Base-by-base conservation (phyloP, 2,329 filamentous ascomycete genomes). In the Cyclaneusma minus region DNA sequence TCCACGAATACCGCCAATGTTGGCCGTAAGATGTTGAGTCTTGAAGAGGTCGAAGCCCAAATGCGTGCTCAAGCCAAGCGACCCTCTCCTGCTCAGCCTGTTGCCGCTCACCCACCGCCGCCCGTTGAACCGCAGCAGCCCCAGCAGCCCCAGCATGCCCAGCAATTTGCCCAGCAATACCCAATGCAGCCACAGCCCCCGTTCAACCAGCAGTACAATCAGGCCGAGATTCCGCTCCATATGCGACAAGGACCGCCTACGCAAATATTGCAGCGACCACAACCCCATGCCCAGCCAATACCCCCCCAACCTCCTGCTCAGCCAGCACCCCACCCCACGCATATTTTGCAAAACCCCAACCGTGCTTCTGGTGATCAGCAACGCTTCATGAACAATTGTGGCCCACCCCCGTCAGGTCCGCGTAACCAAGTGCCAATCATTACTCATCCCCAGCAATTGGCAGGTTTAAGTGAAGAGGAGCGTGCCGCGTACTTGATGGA, bases 21-120 rank as follows among this genome's bases (percentile, higher is more conserved):
- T n/a, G 42, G 63, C 21, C 72, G 73, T 43, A 94, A 85, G 58
- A 76, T 94, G 55, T 75, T 98, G 78, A 95, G 83, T 43, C 52
- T 98, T 44, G 89, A 95, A 49, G 89, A 98, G 56, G 85, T 98
- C 12, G 89, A 98, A 55, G 87, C 87, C 28, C 75, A 83, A 36
- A 85, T 98, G 76, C 71, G 80, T 33, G 63, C 68, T 17, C 76
- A 85, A 39, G 55, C 68, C 16, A 65, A 68, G 41, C 63, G 62
- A 34, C 54, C 58, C 7, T 41, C 54, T 6, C 37, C 51, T 11
- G 43, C 49, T 19, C 46, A 48, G 11, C 41, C 55, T 17, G 40
- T 47, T n/a, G 39, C 33, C 19, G 39, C 34, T 2, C 26, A n/a
- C n/a, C n/a, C n/a, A 36, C 47, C 50, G 21, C 38, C 40, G 5